phyloP scores from a whole-genome alignment of 345 rosid species.

The Citrus unshiu region DNA sequence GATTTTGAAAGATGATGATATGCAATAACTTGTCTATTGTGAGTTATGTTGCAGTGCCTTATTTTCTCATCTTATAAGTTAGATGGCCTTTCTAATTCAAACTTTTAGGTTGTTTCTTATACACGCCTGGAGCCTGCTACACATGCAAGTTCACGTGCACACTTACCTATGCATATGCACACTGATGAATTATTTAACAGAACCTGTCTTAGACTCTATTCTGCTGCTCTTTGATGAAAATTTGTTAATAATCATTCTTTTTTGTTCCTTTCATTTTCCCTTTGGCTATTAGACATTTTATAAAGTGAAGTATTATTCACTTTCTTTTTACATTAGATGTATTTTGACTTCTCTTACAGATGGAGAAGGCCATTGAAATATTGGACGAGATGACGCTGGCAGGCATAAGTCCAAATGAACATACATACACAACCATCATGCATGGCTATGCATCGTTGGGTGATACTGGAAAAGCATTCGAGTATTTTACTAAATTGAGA shows the following conservation, averaged over 20 bases:
- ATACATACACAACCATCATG: slow-evolving; percentile 95
- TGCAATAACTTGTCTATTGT: not conserved
- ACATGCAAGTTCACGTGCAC: not conserved
- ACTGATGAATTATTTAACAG: not conserved
- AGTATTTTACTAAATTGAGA: slow-evolving; percentile 75
- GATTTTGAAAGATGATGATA: not conserved
- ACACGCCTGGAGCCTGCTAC: not conserved
- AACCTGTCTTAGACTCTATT: not conserved
- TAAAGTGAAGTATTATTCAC: not conserved
- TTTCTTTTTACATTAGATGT: not conserved
- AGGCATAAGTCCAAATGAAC: slow-evolving; percentile 75
- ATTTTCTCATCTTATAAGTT: not conserved
- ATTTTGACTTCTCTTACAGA: slow-evolving; percentile 35
- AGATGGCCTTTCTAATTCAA: not conserved
- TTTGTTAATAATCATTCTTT: not conserved
- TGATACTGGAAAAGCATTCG: slow-evolving; percentile 91
- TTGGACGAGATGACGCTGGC: slow-evolving; percentile 86
- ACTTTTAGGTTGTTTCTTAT: not conserved
- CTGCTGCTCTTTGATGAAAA: not conserved
- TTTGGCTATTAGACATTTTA: not conserved
- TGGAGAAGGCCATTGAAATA: slow-evolving; percentile 85
- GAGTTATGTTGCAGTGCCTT: not conserved
- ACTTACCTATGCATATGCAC: not conserved
- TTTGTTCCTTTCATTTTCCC: not conserved
- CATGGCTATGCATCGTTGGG: slow-evolving; percentile 94